phyloP scores from a whole-genome alignment of 257 asterid genomes.

The Primulina eburnea region DNA sequence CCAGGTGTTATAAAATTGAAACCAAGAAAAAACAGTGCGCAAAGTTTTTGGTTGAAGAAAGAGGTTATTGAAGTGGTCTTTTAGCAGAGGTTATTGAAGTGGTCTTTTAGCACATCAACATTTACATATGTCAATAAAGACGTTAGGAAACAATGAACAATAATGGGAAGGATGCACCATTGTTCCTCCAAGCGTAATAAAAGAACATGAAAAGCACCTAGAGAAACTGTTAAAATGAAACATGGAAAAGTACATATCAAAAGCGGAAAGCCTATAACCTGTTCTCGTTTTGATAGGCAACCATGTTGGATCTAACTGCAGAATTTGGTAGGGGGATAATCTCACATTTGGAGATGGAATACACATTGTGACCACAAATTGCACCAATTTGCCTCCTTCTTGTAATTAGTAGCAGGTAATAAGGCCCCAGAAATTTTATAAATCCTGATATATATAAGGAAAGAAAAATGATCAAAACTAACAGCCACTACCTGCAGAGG shows the following conservation, averaged over 20 bases:
- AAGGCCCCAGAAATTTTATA: constrained; percentile 72
- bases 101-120: background rate
- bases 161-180: constrained; percentile 12
- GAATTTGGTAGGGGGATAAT: constrained; percentile 80
- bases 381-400: constrained; percentile 87
- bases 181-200: constrained; percentile 9
- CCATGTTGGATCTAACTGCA: constrained; percentile 55
- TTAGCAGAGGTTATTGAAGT: background rate
- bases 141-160: constrained; percentile 6
- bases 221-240: background rate
- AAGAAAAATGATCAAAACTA: constrained; percentile 11
- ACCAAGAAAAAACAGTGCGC: background rate
- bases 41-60: too few relatives aligned
- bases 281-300: constrained; percentile 65
- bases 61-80: too few relatives aligned
- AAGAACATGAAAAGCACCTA: background rate
- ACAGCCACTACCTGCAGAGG: background rate
- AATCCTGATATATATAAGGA: constrained; percentile 33
- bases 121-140: background rate
- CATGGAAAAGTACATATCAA: constrained; percentile 19
- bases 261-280: constrained; percentile 47
- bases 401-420: constrained; percentile 86
- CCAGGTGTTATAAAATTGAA: too few relatives aligned
- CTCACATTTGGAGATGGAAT: constrained; percentile 77
- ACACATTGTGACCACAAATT: constrained; percentile 81